Percentiles rank a stretch among this genome's conserved stretches.
These are phyloP conservation scores for Colletotrichum tabaci DNA, from an alignment of 2,329 filamentous ascomycete genomes.

Conservation along the genomic window DNA sequence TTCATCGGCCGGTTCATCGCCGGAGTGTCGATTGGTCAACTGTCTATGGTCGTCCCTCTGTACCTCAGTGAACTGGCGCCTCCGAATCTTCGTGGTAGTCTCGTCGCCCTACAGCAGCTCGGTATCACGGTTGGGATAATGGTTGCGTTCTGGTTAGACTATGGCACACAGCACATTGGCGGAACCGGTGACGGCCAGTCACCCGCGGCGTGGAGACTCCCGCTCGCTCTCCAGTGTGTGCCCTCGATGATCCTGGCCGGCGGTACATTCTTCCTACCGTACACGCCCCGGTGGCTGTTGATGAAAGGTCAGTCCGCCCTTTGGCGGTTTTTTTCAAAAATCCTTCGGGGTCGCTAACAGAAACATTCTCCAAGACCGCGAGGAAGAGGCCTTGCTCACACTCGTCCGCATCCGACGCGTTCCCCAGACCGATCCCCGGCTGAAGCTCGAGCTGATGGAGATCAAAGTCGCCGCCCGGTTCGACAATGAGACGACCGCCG, in stretches of 20 bases:
- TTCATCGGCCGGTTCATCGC: constrained; percentile 47
- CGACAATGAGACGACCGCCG: constrained; percentile 49
- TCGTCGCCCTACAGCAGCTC: constrained; percentile 62
- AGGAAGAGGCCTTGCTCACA: constrained; percentile 50
- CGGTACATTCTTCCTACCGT: constrained; percentile 68
- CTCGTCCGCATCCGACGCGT: constrained; percentile 53
- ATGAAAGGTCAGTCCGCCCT: constrained; percentile 45
- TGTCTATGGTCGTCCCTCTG: constrained; percentile 50
- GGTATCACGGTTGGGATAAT: constrained; percentile 61
- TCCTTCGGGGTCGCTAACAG: background rate
- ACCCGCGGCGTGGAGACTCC: constrained; percentile 61
- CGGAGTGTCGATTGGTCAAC: constrained; percentile 25
- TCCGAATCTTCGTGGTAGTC: constrained; percentile 62
- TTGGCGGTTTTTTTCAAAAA: background rate
- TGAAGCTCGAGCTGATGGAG: constrained; percentile 51
- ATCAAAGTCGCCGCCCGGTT: constrained; percentile 57
- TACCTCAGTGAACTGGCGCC: constrained; percentile 65
- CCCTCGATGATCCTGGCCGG: constrained; percentile 69
- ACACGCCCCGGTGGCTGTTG: constrained; percentile 53
- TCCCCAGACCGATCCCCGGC: constrained; percentile 48
- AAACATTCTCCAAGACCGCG: constrained; percentile 26
- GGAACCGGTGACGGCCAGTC: constrained; percentile 62
- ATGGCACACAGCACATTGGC: constrained; percentile 58
- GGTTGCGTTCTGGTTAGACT: constrained; percentile 60
- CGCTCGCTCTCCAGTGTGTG: constrained; percentile 59